phyloP scores from a whole-genome alignment of 495 filamentous ascomycete genomes.

The Aspergillus sclerotioniger region DNA sequence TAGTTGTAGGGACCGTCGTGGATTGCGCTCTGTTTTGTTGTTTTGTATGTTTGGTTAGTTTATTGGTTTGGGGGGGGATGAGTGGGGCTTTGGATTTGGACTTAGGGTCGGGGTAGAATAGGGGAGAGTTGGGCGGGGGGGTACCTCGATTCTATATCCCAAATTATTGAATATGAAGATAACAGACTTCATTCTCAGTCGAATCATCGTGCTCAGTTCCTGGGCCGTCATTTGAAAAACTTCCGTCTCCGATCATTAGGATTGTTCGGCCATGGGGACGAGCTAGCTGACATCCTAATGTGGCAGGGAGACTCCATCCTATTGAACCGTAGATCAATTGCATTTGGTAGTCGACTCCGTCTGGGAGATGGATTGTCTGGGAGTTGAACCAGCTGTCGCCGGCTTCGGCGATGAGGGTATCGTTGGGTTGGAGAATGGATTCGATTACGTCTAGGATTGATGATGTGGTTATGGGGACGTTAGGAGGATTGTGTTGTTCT shows the following conservation, averaged over 20 bases:
- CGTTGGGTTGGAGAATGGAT: neutral
- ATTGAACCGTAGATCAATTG: slow-evolving; percentile 6
- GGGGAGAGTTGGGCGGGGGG: too few relatives aligned
- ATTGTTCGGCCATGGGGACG: slow-evolving; percentile 49
- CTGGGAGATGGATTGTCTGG: neutral
- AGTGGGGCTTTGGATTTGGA: too few relatives aligned
- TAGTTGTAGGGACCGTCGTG: slow-evolving; percentile 18
- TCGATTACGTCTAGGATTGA: neutral
- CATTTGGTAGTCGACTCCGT: neutral
- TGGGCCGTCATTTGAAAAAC: slow-evolving; percentile 75
- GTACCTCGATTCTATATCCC: slow-evolving; percentile 59
- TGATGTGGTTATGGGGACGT: neutral
- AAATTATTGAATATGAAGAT: slow-evolving; percentile 69
- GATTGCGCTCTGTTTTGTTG: slow-evolving; percentile 3
- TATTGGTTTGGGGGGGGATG: too few relatives aligned
- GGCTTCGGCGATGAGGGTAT: slow-evolving; percentile 1
- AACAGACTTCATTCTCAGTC: slow-evolving; percentile 63
- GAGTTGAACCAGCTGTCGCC: slow-evolving; percentile 8
- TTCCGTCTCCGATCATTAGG: slow-evolving; percentile 75
- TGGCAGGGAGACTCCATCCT: slow-evolving; percentile 8
- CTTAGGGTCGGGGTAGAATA: too few relatives aligned
- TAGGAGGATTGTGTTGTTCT: neutral
- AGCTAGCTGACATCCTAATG: slow-evolving; percentile 1
- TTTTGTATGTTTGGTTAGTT: neutral
- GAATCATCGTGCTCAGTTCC: slow-evolving; percentile 73